Evolutionary conservation across 768 basidiomycete species (phyloP), one percentile per base, ranked within the genome.

Genomic region (Russula olivacea): DNA sequence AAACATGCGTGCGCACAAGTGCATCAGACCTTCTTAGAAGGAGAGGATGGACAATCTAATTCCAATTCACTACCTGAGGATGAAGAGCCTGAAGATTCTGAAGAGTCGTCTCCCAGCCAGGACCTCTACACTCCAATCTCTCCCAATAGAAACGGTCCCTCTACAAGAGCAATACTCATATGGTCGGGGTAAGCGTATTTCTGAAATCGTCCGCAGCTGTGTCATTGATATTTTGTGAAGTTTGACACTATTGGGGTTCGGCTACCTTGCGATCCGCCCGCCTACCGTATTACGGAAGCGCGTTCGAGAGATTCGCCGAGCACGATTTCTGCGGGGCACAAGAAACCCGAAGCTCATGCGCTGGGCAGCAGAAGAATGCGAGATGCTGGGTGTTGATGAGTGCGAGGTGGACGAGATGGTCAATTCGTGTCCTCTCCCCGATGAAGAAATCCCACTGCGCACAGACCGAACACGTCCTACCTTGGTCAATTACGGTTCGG

Each of bases 1-100:
- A 70, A 71, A 62, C 68, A 72, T 38, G 74, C 72, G 12, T 72
- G 71, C 48, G 64, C 67, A 25, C 63, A 54, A 53, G 50, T 45
- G 25, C 55, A 61, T 17, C 49, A 34, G 34, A 23, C 64, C 11
- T 51, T 60, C 3, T 30, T 19, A 19, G 61, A 64, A 21, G 63
- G 63, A 19, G 61, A 65, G 25, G 55, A 41, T 28, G 43, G 54
- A 63, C 61, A 55, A 9, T 25, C 61, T 9, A 58, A 61, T 38
- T 25, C 61, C 11, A 58, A 61, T 38, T 23, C 43, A 14, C 66
- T 68, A 8, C 66, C 74, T 15, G 21, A 50, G 17, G 66, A 65
- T 50, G 52, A 67, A 45, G 40, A 36, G 32, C 51, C 59, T 19
- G 5, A 30, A 17, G 59, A 60, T 21, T 6, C 19, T 25, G 59